These are phyloP conservation scores for Taiozyma sp. DNA, from an alignment of 1,139 yeast genomes.

Conservation along the genomic window DNA sequence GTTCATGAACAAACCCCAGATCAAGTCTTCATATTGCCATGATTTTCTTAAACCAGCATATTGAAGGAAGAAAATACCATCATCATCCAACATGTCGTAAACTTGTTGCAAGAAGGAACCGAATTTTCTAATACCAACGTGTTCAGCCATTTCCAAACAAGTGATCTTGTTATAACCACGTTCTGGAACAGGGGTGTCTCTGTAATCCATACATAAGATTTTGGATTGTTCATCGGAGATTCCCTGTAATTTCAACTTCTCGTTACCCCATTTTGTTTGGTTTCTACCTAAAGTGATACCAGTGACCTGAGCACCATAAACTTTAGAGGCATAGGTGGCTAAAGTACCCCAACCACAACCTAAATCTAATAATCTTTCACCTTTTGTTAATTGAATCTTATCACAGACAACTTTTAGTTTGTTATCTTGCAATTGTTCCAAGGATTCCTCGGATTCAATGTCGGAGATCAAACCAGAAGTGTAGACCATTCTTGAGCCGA, in stretches of 20 bases:
- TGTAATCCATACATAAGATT: slow-evolving; percentile 81
- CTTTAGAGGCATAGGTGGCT: slow-evolving; percentile 77
- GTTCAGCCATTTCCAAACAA: slow-evolving; percentile 95
- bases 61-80: slow-evolving; percentile 82
- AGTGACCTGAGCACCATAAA: slow-evolving; percentile 81
- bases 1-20: slow-evolving; percentile 96
- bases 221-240: slow-evolving; percentile 62
- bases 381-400: slow-evolving; percentile 68
- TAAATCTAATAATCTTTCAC: slow-evolving; percentile 72
- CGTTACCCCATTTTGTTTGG: slow-evolving; percentile 89
- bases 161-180: slow-evolving; percentile 84
- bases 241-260: slow-evolving; percentile 62
- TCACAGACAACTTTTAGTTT: slow-evolving; percentile 85
- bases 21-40: slow-evolving; percentile 93
- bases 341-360: slow-evolving; percentile 98
- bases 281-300: slow-evolving; percentile 88
- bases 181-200: slow-evolving; percentile 77
- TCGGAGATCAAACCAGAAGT: slow-evolving; percentile 84
- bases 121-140: slow-evolving; percentile 88
- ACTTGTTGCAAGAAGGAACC: slow-evolving; percentile 72
- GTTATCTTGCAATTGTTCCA: slow-evolving; percentile 88
- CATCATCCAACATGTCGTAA: slow-evolving; percentile 83
- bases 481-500: slow-evolving; percentile 93
- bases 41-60: slow-evolving; percentile 87
- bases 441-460: slow-evolving; percentile 63